Conservation (phyloP, 2,329 filamentous ascomycete genomes). For the Aspergillus niger region DNA sequence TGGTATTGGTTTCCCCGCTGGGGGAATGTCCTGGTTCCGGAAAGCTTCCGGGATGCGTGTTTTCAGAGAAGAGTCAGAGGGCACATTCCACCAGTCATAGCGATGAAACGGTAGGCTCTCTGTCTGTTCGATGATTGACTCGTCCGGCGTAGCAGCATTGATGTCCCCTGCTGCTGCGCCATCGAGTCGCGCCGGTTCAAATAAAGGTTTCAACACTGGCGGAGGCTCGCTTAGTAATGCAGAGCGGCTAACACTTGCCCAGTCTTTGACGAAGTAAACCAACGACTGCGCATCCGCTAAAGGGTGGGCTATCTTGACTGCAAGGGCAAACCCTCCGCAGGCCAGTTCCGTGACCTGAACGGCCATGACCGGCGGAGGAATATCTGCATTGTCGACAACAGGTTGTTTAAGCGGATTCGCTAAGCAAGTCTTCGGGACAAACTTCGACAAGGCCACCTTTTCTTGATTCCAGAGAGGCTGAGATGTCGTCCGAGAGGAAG, state of each 20-base stretch:
- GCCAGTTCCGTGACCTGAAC: constrained; percentile 47
- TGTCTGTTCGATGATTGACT: constrained; percentile 29
- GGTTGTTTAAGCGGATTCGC: constrained; percentile 24
- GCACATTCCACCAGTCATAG: constrained; percentile 50
- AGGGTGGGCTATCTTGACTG: constrained; percentile 47
- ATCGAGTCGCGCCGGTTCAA: constrained; percentile 47
- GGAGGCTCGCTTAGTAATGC: neutral
- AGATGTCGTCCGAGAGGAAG: constrained; percentile 25
- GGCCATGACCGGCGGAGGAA: constrained; percentile 36
- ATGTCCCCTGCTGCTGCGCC: constrained; percentile 27
- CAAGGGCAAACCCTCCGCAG: constrained; percentile 47
- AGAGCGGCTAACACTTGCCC: constrained; percentile 37
- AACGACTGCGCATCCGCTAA: constrained; percentile 51
- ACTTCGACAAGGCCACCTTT: neutral
- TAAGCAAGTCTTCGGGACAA: constrained; percentile 7
- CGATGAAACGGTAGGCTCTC: constrained; percentile 47
- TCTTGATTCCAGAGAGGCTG: constrained; percentile 17
- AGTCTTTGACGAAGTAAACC: constrained; percentile 47
- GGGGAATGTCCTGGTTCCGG: constrained; percentile 28
- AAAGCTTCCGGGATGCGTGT: constrained; percentile 12
- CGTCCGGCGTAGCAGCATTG: constrained; percentile 22
- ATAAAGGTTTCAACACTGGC: constrained; percentile 32
- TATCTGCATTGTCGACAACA: constrained; percentile 37
- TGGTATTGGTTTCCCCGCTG: constrained; percentile 43
- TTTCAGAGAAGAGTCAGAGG: constrained; percentile 13